Evolutionary conservation across 2,329 filamentous ascomycete species (phyloP), one percentile per base, ranked within the genome.

Genomic region (Alternaria triticina): DNA sequence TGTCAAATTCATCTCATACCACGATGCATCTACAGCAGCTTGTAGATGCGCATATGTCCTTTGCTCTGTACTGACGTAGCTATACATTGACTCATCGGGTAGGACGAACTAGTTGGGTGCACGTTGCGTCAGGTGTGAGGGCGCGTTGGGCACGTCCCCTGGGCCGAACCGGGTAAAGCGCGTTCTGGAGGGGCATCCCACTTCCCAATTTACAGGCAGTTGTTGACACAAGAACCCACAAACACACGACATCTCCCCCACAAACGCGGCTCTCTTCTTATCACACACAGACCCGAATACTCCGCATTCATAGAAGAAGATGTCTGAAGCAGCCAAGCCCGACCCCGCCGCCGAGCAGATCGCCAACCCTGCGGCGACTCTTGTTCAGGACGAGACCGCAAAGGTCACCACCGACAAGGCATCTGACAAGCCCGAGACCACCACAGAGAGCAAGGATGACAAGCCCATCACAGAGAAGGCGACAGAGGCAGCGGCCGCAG

Each of bases 391-490:
- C 61, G 81, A 83, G 77, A 83, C 82, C 17, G 77, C 80, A 63
- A 80, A 81, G 74, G 80, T 81, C 55, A 82, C 82, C 15, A 80
- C 79, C 54, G 80, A 77, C 67, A 74, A 75, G 51, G 73, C 76
- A 11, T 64, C 71, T 50, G 69, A 74, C 69, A 72, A 74, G 68
- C 51, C 70, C 27, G 65, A 69, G 44, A 66, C 60, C 22, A 59
- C 47, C 22, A 59, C 66, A 22, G 77, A 80, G 59, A 67, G 72
- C 45, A 76, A 77, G 72, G 86, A 88, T 73, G 82, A 85, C 74
- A 87, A 87, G 85, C 83, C 77, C n/a, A 67, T 76, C 52, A 76
- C 78, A 23, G 77, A 80, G 72, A 77, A 75, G 59, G 75, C 77
- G 52, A 77, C 81, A 58, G 78, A 79, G 46, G 75, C 78, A 23